These are phyloP conservation scores for Peronospora belbahrii DNA, from an alignment of 352 stramenopile species.

Conservation along the genomic window DNA sequence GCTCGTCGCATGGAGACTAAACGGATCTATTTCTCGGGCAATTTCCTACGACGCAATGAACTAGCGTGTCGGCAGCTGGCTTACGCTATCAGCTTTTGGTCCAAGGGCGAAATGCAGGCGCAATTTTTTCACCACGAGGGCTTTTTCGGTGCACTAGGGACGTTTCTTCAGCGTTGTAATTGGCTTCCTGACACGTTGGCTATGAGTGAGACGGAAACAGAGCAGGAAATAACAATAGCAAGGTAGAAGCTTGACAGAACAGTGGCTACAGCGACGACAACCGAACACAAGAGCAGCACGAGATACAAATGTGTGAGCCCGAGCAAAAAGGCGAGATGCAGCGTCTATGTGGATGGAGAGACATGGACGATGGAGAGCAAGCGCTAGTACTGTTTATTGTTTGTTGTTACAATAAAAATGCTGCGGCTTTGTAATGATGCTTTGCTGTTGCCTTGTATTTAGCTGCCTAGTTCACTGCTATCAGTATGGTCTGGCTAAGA, in stretches of 20 bases:
- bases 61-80: slow-evolving; percentile 84
- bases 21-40: slow-evolving; percentile 93
- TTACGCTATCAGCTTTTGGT: slow-evolving; percentile 97
- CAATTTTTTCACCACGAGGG: slow-evolving; percentile 94
- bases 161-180: slow-evolving; percentile 74
- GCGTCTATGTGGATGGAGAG: too few relatives aligned
- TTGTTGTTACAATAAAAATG: too few relatives aligned
- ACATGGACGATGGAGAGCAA: too few relatives aligned
- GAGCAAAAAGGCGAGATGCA: too few relatives aligned
- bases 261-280: too few relatives aligned
- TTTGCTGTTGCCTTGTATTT: too few relatives aligned
- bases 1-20: slow-evolving; percentile 87
- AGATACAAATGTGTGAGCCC: too few relatives aligned
- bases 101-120: slow-evolving; percentile 81
- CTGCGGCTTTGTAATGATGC: too few relatives aligned
- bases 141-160: slow-evolving; percentile 95
- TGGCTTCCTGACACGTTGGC: slow-evolving; percentile 7
- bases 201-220: slow-evolving; percentile 13
- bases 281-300: too few relatives aligned
- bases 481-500: background rate
- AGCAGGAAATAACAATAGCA: slow-evolving; percentile 11
- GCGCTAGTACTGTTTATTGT: too few relatives aligned
- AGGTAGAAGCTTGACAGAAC: too few relatives aligned
- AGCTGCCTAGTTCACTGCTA: too few relatives aligned
- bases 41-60: slow-evolving; percentile 95